Conservation (phyloP, 495 filamentous ascomycete species). For the Daldinia loculata region DNA sequence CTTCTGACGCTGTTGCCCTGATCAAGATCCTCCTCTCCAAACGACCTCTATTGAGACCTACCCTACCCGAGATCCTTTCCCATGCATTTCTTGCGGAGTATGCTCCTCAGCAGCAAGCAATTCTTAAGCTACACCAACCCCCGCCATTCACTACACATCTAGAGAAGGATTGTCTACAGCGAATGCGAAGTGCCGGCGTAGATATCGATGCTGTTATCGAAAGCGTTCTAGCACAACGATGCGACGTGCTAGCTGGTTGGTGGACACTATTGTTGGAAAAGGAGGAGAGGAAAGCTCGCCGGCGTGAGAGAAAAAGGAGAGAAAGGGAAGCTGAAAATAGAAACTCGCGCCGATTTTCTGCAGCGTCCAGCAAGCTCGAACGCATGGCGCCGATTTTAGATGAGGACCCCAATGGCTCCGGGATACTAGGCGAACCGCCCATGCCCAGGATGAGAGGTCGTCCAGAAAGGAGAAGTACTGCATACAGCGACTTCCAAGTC, state of each 20-base stretch:
- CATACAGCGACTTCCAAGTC: slow-evolving; percentile 57
- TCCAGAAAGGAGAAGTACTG: slow-evolving; percentile 60
- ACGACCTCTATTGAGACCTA: slow-evolving; percentile 82
- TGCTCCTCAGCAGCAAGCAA: slow-evolving; percentile 88
- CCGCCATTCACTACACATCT: slow-evolving; percentile 86
- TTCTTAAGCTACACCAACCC: slow-evolving; percentile 83
- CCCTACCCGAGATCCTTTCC: slow-evolving; percentile 84
- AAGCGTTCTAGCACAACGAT: slow-evolving; percentile 87
- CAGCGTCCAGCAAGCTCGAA: slow-evolving; percentile 84
- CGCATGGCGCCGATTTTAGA: slow-evolving; percentile 75
- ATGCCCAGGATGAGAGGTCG: slow-evolving; percentile 67
- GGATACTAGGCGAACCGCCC: slow-evolving; percentile 54
- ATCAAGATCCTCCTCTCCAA: slow-evolving; percentile 84
- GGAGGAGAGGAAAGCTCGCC: slow-evolving; percentile 86
- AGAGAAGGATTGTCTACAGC: slow-evolving; percentile 89
- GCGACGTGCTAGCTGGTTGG: slow-evolving; percentile 92
- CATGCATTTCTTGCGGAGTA: slow-evolving; percentile 91
- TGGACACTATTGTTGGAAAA: slow-evolving; percentile 96
- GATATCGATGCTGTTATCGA: slow-evolving; percentile 95
- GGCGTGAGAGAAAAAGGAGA: slow-evolving; percentile 83
- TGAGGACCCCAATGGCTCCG: slow-evolving; percentile 59
- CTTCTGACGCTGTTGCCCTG: slow-evolving; percentile 77
- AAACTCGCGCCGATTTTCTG: slow-evolving; percentile 81
- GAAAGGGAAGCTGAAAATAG: slow-evolving; percentile 85
- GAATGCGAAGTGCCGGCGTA: slow-evolving; percentile 94